Percentiles rank a stretch among this genome's conserved stretches.
These are phyloP conservation scores for Mucor indicus DNA, from an alignment of 371 early-diverging fungal genomes.

Conservation along the genomic window DNA sequence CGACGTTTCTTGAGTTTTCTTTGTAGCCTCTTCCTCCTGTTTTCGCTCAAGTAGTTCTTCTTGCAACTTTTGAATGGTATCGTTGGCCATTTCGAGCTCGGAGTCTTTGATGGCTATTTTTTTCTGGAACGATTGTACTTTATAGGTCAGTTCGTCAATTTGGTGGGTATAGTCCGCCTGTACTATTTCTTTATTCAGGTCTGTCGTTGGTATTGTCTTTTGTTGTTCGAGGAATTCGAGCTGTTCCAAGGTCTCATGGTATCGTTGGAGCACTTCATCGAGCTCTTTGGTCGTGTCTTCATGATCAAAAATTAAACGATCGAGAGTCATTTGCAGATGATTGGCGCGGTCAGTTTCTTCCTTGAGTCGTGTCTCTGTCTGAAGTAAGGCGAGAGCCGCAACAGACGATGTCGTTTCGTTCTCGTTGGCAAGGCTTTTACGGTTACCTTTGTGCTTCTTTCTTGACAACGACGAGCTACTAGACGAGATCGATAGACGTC, in stretches of 20 bases:
- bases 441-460: constrained; percentile 6
- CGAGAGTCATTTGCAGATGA: constrained; percentile 9
- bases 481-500: background rate
- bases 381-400: constrained; percentile 16
- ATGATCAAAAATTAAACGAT: constrained; percentile 15
- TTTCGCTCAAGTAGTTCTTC: constrained; percentile 3
- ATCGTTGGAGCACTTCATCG: constrained; percentile 20
- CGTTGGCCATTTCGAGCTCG: background rate
- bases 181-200: constrained; percentile 35
- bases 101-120: constrained; percentile 6
- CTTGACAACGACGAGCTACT: no score
- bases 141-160: constrained; percentile 14
- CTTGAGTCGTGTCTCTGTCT: constrained; percentile 7
- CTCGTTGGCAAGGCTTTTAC: constrained; percentile 33
- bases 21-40: background rate
- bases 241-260: constrained; percentile 20
- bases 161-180: constrained; percentile 21
- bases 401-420: constrained; percentile 26
- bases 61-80: constrained; percentile 2
- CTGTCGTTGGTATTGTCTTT: background rate
- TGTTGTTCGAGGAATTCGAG: constrained; percentile 12
- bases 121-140: background rate
- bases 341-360: constrained; percentile 16
- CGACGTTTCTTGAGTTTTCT: background rate
- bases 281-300: constrained; percentile 21